Conservation (phyloP, 371 early-diverging fungal genomes). For the Rhizopus sp. region DNA sequence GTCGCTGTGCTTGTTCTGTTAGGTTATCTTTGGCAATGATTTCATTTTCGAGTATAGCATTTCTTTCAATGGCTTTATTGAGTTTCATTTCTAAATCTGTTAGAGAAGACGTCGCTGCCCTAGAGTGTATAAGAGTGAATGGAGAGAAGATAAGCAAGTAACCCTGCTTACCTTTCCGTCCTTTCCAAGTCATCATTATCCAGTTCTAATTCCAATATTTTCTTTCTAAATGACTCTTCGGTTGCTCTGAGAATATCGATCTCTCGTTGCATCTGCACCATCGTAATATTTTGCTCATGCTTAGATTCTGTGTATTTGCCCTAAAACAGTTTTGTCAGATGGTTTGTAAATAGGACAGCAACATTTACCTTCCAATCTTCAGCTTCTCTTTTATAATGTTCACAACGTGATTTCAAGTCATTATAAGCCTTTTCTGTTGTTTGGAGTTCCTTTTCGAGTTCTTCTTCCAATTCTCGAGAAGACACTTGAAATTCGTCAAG, state of each 20-base stretch:
- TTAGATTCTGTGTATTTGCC: slow-evolving; percentile 48
- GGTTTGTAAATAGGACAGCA: background rate
- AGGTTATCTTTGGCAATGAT: slow-evolving; percentile 67
- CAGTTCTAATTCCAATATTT: slow-evolving; percentile 75
- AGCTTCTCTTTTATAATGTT: slow-evolving; percentile 58
- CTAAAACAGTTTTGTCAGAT: slow-evolving; percentile 15
- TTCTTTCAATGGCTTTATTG: slow-evolving; percentile 70
- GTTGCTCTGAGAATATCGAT: slow-evolving; percentile 73
- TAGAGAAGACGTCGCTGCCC: slow-evolving; percentile 71
- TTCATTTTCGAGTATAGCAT: slow-evolving; percentile 69
- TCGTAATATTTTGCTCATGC: slow-evolving; percentile 64
- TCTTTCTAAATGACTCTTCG: slow-evolving; percentile 71
- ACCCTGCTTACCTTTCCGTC: background rate
- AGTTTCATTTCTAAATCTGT: slow-evolving; percentile 72
- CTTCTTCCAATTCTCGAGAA: slow-evolving; percentile 66
- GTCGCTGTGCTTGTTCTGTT: slow-evolving; percentile 72
- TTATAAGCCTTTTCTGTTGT: slow-evolving; percentile 61
- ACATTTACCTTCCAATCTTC: slow-evolving; percentile 72
- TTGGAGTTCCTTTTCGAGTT: slow-evolving; percentile 63
- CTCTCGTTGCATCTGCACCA: slow-evolving; percentile 74
- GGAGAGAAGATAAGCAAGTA: background rate
- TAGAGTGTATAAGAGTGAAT: slow-evolving; percentile 16
- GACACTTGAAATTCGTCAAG: slow-evolving; percentile 66
- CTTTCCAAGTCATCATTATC: slow-evolving; percentile 69
- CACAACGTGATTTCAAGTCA: slow-evolving; percentile 63